Base-by-base conservation (phyloP, 2,329 filamentous ascomycete genomes). In the Boeremia exigua region DNA sequence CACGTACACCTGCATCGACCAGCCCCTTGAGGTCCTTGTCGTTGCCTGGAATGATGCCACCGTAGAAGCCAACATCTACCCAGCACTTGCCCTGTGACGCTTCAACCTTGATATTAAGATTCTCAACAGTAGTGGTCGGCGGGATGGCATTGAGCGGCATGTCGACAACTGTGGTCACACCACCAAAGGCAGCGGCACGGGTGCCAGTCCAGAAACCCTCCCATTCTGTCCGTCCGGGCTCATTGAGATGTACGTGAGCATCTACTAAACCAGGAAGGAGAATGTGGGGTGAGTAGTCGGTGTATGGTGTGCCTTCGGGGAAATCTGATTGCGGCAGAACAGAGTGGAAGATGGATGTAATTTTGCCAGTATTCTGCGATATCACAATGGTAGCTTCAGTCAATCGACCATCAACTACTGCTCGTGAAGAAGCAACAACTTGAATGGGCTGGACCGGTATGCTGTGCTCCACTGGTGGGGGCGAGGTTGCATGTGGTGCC, bases 61-160 rank as follows among this genome's bases (percentile, higher is more conserved):
- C 95, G 73, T 98, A 98, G 77, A 99, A 98, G 28, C 92, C 95
- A n/a, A 98, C 93, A 68, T 98, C 95, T 25, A 98, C 92, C 94
- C 94, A 99, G 78, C 94, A 96, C 78, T 98, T 89, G 30, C 90
- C 92, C 58, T 85, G 78, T 36, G 92, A 92, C 23, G 95, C 95
- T 27, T 85, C 84, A 42, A 96, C 81, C 81, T 99, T 99, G 79
- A 92, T 90, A 59, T 89, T 82, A 64, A 99, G 84, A 6, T 90
- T 91, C 15, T 82, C 81, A 3, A 98, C 83, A 0, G 94, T 98
- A 9, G 94, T 98, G 0, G 95, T 99, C 0, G 95, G 95, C 32
- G 95, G 95, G 36, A 99, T 96, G 44, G 94, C 92, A 78, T 99
- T 99, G 59, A 98, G 78, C 30, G 95, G 95, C 95, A 99, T 99